Base-by-base conservation (phyloP, 2,329 filamentous ascomycete genomes). In the Claviceps sp. region DNA sequence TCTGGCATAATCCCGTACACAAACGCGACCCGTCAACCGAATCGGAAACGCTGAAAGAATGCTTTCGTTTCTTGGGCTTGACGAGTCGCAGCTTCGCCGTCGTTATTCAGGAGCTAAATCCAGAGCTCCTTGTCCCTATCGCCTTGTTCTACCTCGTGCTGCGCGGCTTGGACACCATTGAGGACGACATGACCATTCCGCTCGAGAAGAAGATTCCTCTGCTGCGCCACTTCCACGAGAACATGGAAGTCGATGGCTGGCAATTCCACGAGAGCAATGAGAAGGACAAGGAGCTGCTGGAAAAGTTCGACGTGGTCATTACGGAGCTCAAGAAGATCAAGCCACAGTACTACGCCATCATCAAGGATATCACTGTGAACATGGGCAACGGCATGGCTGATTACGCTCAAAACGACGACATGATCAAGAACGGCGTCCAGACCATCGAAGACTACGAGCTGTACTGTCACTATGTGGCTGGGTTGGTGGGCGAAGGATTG, bases 331-430 rank as follows among this genome's bases (percentile, higher is more conserved):
- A 86, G 73, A 85, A 86, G 69, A 75, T 95, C 68, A 94, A 96
- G 74, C 79, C 82, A 47, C 80, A 79, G 52, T 97, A 98, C 71
- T 80, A 78, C 67, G 79, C 76, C 6, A 90, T 97, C 64, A 93
- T 98, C 69, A 84, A 85, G 69, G 91, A 97, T 61, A 95, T 97
- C 64, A 88, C 89, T 36, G 74, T 83, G 63, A 86, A 88, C 71
- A 98, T 98, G 93, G 91, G 90, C 57, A 90, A 97, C 63, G 93
- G 93, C 59, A 98, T 98, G 93, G 93, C 93, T 29, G 91, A 98
- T 70, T 98, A 95, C 66, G 86, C 80, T 42, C 76, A 86, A 59
- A 93, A 94, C 61, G 83, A 87, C 14, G 87, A 93, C 60, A 78
- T 86, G 68, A 88, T 89, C 60, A 73, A 79, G 57, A 81, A 88